These are phyloP conservation scores for Botrytis squamosa DNA, from an alignment of 2,329 filamentous ascomycete genomes.

Conservation along the genomic window DNA sequence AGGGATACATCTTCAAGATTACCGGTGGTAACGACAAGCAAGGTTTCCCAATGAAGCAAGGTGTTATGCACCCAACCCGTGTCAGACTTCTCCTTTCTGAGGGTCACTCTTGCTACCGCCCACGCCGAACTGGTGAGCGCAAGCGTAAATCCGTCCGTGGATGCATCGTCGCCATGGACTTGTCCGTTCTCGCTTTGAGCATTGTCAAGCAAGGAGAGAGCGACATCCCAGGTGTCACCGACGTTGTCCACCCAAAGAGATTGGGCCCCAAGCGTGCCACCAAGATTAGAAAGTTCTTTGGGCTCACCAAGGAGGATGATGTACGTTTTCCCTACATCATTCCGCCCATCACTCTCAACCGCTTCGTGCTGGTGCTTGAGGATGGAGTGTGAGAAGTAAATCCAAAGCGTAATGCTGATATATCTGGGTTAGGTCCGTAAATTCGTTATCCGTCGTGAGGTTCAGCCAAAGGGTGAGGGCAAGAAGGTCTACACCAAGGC, in stretches of 20 bases:
- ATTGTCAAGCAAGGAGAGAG: slow-evolving; percentile 97
- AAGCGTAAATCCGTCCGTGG: slow-evolving; percentile 99
- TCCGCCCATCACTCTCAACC: slow-evolving; percentile 59
- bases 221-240: slow-evolving; percentile 94
- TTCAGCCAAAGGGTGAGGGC: slow-evolving; percentile 95
- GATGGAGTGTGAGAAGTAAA: slow-evolving; percentile 58
- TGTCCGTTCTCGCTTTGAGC: slow-evolving; percentile 89
- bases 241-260: slow-evolving; percentile 97
- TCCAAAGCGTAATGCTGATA: slow-evolving; percentile 31
- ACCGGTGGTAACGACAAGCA: slow-evolving; percentile 99
- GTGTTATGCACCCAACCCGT: slow-evolving; percentile 98
- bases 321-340: slow-evolving; percentile 66
- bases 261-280: slow-evolving; percentile 99
- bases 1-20: slow-evolving; percentile 99
- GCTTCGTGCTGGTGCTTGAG: slow-evolving; percentile 24
- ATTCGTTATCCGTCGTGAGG: slow-evolving; percentile 99
- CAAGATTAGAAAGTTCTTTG: slow-evolving; percentile 99
- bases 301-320: slow-evolving; percentile 99
- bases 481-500: slow-evolving; percentile 99
- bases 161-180: slow-evolving; percentile 96
- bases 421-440: slow-evolving; percentile 75
- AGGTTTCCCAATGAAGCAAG: slow-evolving; percentile 99
- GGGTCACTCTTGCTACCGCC: slow-evolving; percentile 99
- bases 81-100: slow-evolving; percentile 93
- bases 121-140: slow-evolving; percentile 96